These are phyloP conservation scores for Saccharomycopsis hybrid DNA, from an alignment of 1,139 yeast genomes.

Conservation along the genomic window DNA sequence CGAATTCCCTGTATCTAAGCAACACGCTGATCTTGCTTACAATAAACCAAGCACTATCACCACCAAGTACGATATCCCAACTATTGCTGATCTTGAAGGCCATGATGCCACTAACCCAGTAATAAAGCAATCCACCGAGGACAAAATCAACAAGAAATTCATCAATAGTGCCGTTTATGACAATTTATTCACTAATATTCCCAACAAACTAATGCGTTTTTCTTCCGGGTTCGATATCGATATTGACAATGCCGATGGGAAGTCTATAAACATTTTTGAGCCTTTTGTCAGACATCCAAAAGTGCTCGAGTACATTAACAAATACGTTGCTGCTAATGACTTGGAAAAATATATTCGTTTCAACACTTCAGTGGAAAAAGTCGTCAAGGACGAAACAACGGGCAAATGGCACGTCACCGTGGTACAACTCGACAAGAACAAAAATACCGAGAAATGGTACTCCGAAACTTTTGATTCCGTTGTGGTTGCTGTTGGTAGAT, in stretches of 20 bases:
- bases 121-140: too few species aligned
- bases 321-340: background rate
- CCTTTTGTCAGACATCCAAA: too few species aligned
- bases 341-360: background rate
- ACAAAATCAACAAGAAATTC: background rate
- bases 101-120: background rate
- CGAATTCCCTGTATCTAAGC: background rate
- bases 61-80: too few species aligned
- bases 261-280: too few species aligned
- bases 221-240: background rate
- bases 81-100: background rate
- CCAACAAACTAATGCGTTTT: background rate
- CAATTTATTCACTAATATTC: background rate
- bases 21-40: too few species aligned
- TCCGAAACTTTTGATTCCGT: conserved; percentile 1
- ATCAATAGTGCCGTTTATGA: background rate
- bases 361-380: background rate
- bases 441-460: background rate
- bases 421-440: background rate
- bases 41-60: background rate
- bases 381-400: background rate
- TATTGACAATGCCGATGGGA: too few species aligned
- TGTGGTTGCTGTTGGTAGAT: background rate
- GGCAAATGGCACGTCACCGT: background rate
- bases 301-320: too few species aligned